phyloP scores from a whole-genome alignment of 805 yeast species.

The Tetrapisispora taiwanensis region DNA sequence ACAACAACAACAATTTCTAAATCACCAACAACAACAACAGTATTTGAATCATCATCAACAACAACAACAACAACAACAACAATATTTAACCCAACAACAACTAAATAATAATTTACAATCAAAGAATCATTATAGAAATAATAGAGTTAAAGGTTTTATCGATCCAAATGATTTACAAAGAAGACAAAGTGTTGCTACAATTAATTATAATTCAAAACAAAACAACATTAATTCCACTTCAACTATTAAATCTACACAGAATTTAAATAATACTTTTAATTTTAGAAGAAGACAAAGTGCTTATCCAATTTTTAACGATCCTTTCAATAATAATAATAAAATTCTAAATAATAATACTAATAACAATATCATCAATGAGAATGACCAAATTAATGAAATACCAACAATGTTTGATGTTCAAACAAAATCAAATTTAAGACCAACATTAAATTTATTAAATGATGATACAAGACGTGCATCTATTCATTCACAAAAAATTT shows the following conservation, averaged over 20 bases:
- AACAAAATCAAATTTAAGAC: conserved; percentile 45
- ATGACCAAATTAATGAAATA: conserved; percentile 17
- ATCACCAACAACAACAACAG: not conserved
- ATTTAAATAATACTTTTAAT: conserved; percentile 1
- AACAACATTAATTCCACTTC: not conserved
- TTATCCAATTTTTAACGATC: conserved; percentile 16
- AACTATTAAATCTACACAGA: not conserved
- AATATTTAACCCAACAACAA: not conserved
- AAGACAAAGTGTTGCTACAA: conserved; percentile 32
- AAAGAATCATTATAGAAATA: not conserved
- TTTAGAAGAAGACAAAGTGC: conserved; percentile 23
- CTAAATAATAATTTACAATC: not conserved
- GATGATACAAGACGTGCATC: conserved; percentile 69
- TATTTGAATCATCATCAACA: not conserved
- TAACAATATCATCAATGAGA: not conserved
- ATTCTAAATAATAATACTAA: conserved; percentile 7
- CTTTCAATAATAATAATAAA: not conserved
- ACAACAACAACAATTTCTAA: not conserved
- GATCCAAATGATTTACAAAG: conserved; percentile 26
- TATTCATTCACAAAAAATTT: conserved; percentile 49
- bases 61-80: not conserved
- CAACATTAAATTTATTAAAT: conserved; percentile 40
- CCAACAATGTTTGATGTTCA: conserved; percentile 41
- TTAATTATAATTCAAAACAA: conserved; percentile 4
- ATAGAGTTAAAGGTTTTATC: conserved; percentile 1